Evolutionary conservation across 2,329 filamentous ascomycete genomes (phyloP), one percentile per base, ranked within the genome.

Genomic region (Pseudophaeomoniella oleicola): DNA sequence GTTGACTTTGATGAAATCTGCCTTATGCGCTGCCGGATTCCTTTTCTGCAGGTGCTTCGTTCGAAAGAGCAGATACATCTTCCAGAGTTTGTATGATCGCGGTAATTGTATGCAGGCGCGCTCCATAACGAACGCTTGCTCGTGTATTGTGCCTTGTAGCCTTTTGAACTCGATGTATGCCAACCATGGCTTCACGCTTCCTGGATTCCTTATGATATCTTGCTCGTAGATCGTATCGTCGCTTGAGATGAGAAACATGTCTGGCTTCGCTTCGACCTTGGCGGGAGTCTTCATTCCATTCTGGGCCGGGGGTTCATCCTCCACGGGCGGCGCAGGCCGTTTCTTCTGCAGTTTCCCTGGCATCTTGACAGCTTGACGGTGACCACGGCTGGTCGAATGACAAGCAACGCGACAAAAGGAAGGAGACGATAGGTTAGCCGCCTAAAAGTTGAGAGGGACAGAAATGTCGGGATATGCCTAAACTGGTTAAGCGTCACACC

Each of bases 1-100:
- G 56, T 98, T 98, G 55, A 96, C 86, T 60, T 96, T 98, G 53
- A 78, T 72, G 60, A 81, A 96, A 53, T 98, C 87, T 40, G 72
- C 64, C 36, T 75, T 75, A 56, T 82, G 85, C 39, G 78, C 71
- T 38, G 83, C 81, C 10, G 88, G 77, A 56, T 94, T 96, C 47
- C 88, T 75, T 53, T 78, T 81, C 42, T 75, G 68, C 41, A 94
- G 69, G 58, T 94, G 86, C 49, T 81, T 82, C 38, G 74, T 77
- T 49, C 90, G 76, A 47, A 96, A 81, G 46, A 77, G 72, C 45
- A 98, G 75, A 59, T 96, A 98, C 75, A 93, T 77, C 63, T 94
- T 96, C 90, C 90, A 98, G 34, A 98, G 69, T 64, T 98, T 98
- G 66, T 94, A 98, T 17, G 88, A 96, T 47, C 90, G 75, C 35